phyloP scores from a whole-genome alignment of 148 eudicot species.

The Vaccinium vitisidaea region DNA sequence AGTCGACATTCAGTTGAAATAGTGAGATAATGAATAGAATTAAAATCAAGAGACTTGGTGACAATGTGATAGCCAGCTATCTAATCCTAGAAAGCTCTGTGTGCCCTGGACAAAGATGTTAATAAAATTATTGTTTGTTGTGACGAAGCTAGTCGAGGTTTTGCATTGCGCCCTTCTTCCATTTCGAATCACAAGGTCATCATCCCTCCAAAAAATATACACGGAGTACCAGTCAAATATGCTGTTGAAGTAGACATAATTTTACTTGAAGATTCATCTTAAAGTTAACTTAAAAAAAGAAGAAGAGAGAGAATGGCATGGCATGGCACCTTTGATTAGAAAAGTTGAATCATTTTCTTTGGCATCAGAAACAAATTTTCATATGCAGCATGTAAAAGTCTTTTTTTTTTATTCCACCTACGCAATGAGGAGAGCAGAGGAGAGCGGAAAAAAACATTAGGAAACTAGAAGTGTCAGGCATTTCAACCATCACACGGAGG shows the following conservation, averaged over 20 bases:
- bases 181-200: background rate
- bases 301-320: background rate
- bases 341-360: background rate
- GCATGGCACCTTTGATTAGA: background rate
- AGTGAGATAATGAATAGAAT: background rate
- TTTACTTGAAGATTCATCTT: background rate
- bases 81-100: constrained; percentile 14
- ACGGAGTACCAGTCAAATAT: background rate
- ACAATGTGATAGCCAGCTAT: constrained; percentile 15
- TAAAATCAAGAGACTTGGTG: background rate
- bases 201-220: constrained; percentile 1
- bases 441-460: background rate
- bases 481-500: background rate
- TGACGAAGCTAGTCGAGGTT: constrained; percentile 4
- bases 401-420: background rate
- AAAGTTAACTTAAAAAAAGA: background rate
- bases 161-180: background rate
- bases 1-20: constrained; percentile 9
- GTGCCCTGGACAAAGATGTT: background rate
- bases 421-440: background rate
- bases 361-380: constrained; percentile 8
- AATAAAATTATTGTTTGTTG: background rate
- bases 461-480: background rate
- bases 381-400: background rate
- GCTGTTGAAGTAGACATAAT: background rate